These are phyloP conservation scores for Athelia sp. DNA, from an alignment of 1,284 basidiomycete species.

Conservation along the genomic window DNA sequence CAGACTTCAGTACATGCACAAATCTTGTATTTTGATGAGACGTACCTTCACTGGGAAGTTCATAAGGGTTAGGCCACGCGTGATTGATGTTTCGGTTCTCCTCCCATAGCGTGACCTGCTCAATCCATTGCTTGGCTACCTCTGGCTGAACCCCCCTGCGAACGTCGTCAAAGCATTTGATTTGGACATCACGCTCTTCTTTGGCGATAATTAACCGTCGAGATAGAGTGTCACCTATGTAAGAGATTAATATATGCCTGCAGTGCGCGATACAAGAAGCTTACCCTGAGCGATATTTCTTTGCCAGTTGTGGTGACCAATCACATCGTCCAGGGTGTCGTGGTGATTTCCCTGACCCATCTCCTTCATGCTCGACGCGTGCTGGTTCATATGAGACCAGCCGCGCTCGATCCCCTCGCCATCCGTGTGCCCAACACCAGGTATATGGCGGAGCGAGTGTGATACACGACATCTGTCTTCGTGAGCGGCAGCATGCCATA, in stretches of 20 bases:
- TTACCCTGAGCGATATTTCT: constrained; percentile 12
- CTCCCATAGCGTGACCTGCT: constrained; percentile 18
- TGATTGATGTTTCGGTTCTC: too few species aligned
- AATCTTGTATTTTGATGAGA: too few species aligned
- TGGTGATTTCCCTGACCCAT: constrained; percentile 26
- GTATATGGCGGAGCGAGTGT: constrained; percentile 21
- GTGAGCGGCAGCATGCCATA: constrained; percentile 14
- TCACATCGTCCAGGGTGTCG: constrained; percentile 27
- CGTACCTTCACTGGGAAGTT: constrained; percentile 1
- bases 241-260: constrained; percentile 13
- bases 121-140: constrained; percentile 12
- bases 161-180: constrained; percentile 1
- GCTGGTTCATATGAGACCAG: constrained; percentile 20
- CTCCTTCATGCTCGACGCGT: constrained; percentile 22
- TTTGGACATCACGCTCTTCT: constrained; percentile 5
- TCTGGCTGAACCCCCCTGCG: background rate
- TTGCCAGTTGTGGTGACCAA: constrained; percentile 24
- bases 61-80: constrained; percentile 25
- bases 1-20: too few species aligned
- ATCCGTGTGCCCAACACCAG: constrained; percentile 23
- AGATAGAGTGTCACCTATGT: constrained; percentile 4
- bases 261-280: too few species aligned
- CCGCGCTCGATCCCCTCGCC: constrained; percentile 29
- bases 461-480: constrained; percentile 13
- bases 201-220: background rate